Percentiles rank a stretch among this genome's conserved stretches.
These are phyloP conservation scores for Paspalum notatum DNA, from an alignment of 176 grass and related monocot genomes.

Conservation along the genomic window DNA sequence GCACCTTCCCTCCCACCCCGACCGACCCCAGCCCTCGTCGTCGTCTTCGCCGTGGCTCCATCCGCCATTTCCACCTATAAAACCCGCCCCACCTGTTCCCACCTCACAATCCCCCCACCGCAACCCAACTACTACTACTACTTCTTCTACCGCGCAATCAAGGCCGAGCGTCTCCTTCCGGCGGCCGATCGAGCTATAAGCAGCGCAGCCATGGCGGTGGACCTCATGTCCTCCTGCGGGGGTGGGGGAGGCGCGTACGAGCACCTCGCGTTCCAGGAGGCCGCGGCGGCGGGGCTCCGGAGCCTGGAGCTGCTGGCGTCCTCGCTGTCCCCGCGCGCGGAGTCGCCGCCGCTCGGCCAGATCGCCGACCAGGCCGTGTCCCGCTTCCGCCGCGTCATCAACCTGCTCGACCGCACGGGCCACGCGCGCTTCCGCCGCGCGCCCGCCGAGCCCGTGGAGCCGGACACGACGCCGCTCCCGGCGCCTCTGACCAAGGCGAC, in stretches of 20 bases:
- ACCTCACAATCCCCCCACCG: conserved; percentile 4
- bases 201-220: conserved; percentile 58
- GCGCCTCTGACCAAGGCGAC: conserved; percentile 14
- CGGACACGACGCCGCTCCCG: background rate
- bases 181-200: too few species aligned
- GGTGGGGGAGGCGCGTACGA: conserved; percentile 14
- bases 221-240: conserved; percentile 46
- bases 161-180: too few species aligned
- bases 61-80: conserved; percentile 58
- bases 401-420: conserved; percentile 83
- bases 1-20: background rate
- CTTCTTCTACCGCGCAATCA: too few species aligned
- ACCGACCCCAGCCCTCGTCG: background rate
- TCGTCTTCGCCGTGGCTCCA: background rate
- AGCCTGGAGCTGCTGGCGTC: conserved; percentile 74
- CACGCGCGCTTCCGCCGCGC: conserved; percentile 91
- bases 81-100: conserved; percentile 13
- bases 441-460: background rate
- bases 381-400: conserved; percentile 74
- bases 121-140: background rate
- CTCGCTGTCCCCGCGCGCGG: conserved; percentile 41
- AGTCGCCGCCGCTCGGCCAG: conserved; percentile 47
- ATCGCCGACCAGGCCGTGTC: conserved; percentile 73
- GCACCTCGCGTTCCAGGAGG: conserved; percentile 72
- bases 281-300: conserved; percentile 63